Conservation (phyloP, 2,329 filamentous ascomycete genomes). For the Monosporascus sp. region DNA sequence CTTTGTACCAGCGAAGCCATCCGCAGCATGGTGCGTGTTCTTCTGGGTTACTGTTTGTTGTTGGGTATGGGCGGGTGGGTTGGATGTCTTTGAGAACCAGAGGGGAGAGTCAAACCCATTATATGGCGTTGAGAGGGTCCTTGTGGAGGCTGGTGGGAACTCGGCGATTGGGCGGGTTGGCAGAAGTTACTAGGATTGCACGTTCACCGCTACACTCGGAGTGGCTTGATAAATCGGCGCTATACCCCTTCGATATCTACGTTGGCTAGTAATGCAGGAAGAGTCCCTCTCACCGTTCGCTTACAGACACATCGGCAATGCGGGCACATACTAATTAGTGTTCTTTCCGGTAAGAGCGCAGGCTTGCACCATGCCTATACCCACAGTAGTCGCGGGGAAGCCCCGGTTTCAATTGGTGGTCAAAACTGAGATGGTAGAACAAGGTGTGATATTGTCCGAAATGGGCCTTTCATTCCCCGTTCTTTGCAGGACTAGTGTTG, state of each 20-base stretch:
- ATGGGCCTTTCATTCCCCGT: too few species aligned
- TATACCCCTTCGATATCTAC: background rate
- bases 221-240: background rate
- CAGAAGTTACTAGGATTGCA: too few species aligned
- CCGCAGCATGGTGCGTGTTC: background rate
- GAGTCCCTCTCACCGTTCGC: background rate
- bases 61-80: background rate
- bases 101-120: background rate
- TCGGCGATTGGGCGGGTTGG: background rate
- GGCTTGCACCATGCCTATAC: background rate
- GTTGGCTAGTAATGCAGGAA: background rate
- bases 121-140: background rate
- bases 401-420: background rate
- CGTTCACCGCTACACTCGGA: background rate
- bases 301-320: background rate
- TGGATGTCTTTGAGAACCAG: background rate
- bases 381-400: background rate
- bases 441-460: too few species aligned
- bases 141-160: background rate
- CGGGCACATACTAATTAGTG: background rate
- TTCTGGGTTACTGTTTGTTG: background rate
- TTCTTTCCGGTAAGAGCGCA: background rate
- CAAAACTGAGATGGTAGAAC: background rate
- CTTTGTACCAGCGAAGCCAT: background rate
- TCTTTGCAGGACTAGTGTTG: too few species aligned